Evolutionary conservation across 352 stramenopile species (phyloP).

Genomic region (Thalassiosira sp.): DNA sequence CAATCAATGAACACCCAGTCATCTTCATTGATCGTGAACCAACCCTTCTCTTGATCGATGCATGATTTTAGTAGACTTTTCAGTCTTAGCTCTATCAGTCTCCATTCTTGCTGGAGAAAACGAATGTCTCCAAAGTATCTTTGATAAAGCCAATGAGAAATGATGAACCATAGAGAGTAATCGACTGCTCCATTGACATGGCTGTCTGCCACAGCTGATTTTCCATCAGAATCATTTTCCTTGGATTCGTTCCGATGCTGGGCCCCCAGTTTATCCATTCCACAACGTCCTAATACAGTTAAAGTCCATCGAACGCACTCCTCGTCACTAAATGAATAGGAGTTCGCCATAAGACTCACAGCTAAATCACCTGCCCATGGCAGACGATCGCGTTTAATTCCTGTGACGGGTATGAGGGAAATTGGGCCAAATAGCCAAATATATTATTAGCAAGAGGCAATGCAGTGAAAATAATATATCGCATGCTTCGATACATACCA

Average conservation of each 20-base stretch:
- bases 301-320: slow-evolving; percentile 33
- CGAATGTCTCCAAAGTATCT: slow-evolving; percentile 40
- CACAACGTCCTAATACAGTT: slow-evolving; percentile 46
- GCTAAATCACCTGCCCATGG: slow-evolving; percentile 50
- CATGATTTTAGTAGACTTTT: slow-evolving; percentile 22
- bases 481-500: slow-evolving; percentile 14
- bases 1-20: slow-evolving; percentile 58
- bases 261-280: slow-evolving; percentile 10
- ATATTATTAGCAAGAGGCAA: background rate
- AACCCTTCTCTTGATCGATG: slow-evolving; percentile 29
- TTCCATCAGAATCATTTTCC: slow-evolving; percentile 4
- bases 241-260: background rate
- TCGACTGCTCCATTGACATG: slow-evolving; percentile 56
- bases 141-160: slow-evolving; percentile 50
- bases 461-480: background rate
- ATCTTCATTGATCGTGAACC: slow-evolving; percentile 27
- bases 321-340: slow-evolving; percentile 27
- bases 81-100: slow-evolving; percentile 20
- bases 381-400: slow-evolving; percentile 53
- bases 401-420: slow-evolving; percentile 1
- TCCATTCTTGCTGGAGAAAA: slow-evolving; percentile 48
- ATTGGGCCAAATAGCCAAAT: background rate
- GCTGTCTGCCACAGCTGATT: slow-evolving; percentile 10
- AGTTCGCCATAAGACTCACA: slow-evolving; percentile 39
- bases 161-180: slow-evolving; percentile 54